Base-by-base conservation (phyloP, 148 eudicot species). In the Beta vulgaris region DNA sequence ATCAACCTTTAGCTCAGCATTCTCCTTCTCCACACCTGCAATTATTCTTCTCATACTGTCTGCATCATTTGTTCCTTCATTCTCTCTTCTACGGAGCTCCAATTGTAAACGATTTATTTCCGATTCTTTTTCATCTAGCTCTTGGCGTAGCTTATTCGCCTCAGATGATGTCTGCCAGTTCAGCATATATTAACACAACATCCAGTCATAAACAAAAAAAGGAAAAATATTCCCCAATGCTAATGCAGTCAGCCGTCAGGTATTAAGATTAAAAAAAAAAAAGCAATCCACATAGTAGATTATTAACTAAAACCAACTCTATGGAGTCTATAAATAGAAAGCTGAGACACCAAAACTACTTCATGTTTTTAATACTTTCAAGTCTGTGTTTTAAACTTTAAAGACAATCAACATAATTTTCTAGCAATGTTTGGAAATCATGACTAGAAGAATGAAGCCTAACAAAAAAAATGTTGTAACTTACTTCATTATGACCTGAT, bases 21-120 rank as follows among this genome's bases (percentile, higher is more conserved):
- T 92, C 71, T 95, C 96, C 78, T 84, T 82, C 78, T 95, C 90
- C 72, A 95, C 74, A 62, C 78, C 73, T 71, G 86, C 83, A 75
- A 91, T 83, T 60, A 75, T 77, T 82, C 78, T 73, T 84, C 81
- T 92, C 84, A 92, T 76, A 68, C 75, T 77, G 53, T 82, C 92
- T 25, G 78, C 55, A 44, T 74, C 88, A 81, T 76, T 76, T 66
- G 75, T 70, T 76, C 82, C 83, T 76, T 81, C 81, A 69, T 69
- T 81, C 65, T 80, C 86, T 48, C 68, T 86, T 83, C 80, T 82
- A 73, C 82, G 78, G 77, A 92, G 78, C 80, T 92, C 90, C 85
- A 79, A 81, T 79, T 89, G 93, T 77, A 92, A 78, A 48, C 71
- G 81, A 73, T 80, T 77, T 54, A 91, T 83, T 87, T 92, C 91